These are phyloP conservation scores for Fusarium chlamydosporum DNA, from an alignment of 2,329 filamentous ascomycete species.

Conservation along the genomic window DNA sequence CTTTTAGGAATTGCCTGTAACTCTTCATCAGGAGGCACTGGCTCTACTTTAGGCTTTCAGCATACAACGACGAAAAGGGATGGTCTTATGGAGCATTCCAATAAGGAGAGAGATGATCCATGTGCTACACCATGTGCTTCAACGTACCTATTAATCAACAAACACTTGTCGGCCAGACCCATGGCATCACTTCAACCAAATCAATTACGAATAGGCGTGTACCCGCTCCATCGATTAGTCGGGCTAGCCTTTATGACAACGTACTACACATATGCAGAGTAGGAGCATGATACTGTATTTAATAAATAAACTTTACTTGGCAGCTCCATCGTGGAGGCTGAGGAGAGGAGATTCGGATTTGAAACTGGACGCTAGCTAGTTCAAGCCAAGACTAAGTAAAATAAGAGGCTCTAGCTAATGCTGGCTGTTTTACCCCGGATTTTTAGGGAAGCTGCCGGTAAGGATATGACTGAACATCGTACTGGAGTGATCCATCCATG, in stretches of 20 bases:
- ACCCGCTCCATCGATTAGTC: neutral
- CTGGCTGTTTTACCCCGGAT: slow-evolving; percentile 25
- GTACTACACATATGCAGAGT: neutral
- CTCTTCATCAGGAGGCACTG: neutral
- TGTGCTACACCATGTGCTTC: neutral
- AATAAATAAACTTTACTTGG: slow-evolving; percentile 13
- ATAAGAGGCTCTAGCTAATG: neutral
- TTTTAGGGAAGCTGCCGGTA: neutral
- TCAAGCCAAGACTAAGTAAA: slow-evolving; percentile 11
- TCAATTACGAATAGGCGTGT: neutral
- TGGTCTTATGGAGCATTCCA: neutral
- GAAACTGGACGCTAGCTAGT: slow-evolving; percentile 2
- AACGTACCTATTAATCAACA: neutral
- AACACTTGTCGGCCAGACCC: neutral
- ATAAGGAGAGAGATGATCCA: no score
- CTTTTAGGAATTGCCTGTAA: neutral
- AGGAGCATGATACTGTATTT: neutral
- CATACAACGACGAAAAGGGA: neutral
- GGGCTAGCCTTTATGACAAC: neutral
- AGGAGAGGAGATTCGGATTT: slow-evolving; percentile 1
- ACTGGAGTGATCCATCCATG: neutral
- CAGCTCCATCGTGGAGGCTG: slow-evolving; percentile 23
- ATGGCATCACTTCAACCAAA: neutral
- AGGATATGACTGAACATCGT: slow-evolving; percentile 4
- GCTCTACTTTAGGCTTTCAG: neutral